Percentiles rank a stretch among this genome's conserved stretches.
These are phyloP conservation scores for Boletus pseudo-olivaceus DNA, from an alignment of 768 basidiomycete genomes.

Conservation along the genomic window DNA sequence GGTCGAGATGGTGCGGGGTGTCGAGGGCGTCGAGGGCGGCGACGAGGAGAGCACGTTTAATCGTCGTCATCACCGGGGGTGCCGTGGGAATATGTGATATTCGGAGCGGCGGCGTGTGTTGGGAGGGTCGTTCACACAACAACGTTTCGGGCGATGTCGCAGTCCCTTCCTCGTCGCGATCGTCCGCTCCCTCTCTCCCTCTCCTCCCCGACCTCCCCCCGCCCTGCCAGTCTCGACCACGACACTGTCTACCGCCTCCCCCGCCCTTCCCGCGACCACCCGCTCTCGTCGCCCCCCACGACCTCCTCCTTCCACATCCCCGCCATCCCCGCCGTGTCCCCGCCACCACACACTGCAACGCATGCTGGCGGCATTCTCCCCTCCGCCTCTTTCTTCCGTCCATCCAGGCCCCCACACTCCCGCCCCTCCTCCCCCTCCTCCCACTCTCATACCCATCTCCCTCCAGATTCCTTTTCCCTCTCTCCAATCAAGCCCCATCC, in stretches of 20 bases:
- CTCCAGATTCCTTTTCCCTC: conserved; percentile 38
- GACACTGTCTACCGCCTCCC: conserved; percentile 3
- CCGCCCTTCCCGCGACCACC: conserved; percentile 13
- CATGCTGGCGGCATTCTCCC: conserved; percentile 77
- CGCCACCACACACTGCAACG: conserved; percentile 58
- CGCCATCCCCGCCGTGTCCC: conserved; percentile 11
- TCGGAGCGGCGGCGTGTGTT: not conserved
- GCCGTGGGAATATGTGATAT: conserved; percentile 14
- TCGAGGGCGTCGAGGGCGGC: conserved; percentile 51
- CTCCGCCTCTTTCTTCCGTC: conserved; percentile 74
- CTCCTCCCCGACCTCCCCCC: not conserved
- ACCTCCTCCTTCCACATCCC: conserved; percentile 25
- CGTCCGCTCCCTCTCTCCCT: not conserved
- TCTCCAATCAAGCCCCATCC: conserved; percentile 36
- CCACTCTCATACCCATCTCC: conserved; percentile 26
- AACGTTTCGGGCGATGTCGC: not conserved
- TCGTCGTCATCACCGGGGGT: not conserved
- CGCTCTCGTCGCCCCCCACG: conserved; percentile 28
- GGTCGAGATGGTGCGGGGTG: conserved; percentile 52
- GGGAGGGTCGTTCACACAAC: not conserved
- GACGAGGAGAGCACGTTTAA: conserved; percentile 41
- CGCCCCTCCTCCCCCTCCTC: conserved; percentile 37
- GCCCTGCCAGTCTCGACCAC: conserved; percentile 19
- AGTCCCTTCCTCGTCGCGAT: not conserved
- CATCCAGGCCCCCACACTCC: conserved; percentile 56